phyloP scores from a whole-genome alignment of 2,329 filamentous ascomycete genomes.

The Stagonosporopsis tanaceti region DNA sequence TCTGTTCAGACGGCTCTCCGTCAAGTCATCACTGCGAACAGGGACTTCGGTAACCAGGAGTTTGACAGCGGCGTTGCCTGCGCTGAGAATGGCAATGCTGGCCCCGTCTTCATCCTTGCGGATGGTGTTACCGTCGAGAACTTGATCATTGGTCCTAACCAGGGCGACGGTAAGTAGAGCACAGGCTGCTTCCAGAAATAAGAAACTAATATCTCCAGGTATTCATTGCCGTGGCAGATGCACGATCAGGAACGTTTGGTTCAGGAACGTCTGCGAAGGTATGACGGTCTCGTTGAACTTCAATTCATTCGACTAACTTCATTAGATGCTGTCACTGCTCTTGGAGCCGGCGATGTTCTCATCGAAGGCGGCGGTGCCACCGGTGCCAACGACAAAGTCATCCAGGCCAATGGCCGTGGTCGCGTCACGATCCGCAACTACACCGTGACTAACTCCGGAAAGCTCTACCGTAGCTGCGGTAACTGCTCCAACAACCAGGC shows the following conservation, averaged over 20 bases:
- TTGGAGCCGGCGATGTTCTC: no score
- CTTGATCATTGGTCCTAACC: constrained; percentile 58
- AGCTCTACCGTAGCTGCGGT: no score
- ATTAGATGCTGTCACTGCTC: neutral
- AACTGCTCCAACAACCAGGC: no score
- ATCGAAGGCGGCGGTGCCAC: no score
- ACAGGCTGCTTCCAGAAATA: neutral
- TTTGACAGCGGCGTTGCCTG: constrained; percentile 6
- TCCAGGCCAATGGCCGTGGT: no score
- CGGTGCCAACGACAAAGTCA: no score
- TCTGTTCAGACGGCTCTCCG: neutral
- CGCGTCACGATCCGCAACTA: no score
- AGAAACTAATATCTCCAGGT: neutral
- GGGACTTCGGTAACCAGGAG: constrained; percentile 3
- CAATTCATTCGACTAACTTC: neutral
- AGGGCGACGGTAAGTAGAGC: constrained; percentile 51
- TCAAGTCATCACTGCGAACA: neutral
- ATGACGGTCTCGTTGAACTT: neutral
- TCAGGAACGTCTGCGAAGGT: neutral
- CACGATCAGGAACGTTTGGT: neutral
- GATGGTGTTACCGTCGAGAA: constrained; percentile 57
- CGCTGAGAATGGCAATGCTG: neutral
- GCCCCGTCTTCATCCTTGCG: constrained; percentile 57
- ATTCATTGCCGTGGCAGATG: neutral
- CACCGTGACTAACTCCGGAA: no score